A percentile compares a stretch with the other conserved stretches of the same genome.
These are phyloP conservation scores for Tetracentron sinense DNA, from an alignment of 164 flowering plant genomes.

Conservation along the genomic window DNA sequence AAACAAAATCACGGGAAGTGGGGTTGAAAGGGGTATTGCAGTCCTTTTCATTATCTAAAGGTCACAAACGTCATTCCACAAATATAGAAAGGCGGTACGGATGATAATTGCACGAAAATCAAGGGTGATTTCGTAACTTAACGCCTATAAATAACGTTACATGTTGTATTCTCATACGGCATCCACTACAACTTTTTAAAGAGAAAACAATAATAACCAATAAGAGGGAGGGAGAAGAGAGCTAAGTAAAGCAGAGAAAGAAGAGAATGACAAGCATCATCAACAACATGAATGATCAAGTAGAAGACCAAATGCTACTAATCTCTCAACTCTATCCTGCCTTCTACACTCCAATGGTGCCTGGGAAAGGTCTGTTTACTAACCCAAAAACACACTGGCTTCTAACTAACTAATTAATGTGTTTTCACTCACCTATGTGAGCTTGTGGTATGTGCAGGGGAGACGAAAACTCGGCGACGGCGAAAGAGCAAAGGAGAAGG, in stretches of 20 bases:
- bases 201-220: too few species aligned
- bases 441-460: constrained; percentile 20
- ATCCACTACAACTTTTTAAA: neutral
- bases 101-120: constrained; percentile 1
- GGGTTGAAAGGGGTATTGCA: too few species aligned
- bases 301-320: constrained; percentile 32
- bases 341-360: constrained; percentile 20
- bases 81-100: too few species aligned
- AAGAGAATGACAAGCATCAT: constrained; percentile 9
- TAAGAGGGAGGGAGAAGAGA: neutral
- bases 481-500: constrained; percentile 36
- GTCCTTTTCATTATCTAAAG: too few species aligned
- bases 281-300: constrained; percentile 12
- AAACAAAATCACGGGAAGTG: too few species aligned
- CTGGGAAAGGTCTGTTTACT: constrained; percentile 36
- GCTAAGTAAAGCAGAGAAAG: constrained; percentile 7
- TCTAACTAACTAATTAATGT: neutral
- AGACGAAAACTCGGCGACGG: constrained; percentile 30
- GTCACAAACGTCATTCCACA: too few species aligned
- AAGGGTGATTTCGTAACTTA: constrained; percentile 2
- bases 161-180: neutral
- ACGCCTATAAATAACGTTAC: constrained; percentile 15
- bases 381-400: neutral
- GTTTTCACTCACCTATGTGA: neutral
- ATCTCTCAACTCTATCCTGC: constrained; percentile 40